phyloP scores from a whole-genome alignment of 768 basidiomycete genomes.

The Crepidotus variabilis region DNA sequence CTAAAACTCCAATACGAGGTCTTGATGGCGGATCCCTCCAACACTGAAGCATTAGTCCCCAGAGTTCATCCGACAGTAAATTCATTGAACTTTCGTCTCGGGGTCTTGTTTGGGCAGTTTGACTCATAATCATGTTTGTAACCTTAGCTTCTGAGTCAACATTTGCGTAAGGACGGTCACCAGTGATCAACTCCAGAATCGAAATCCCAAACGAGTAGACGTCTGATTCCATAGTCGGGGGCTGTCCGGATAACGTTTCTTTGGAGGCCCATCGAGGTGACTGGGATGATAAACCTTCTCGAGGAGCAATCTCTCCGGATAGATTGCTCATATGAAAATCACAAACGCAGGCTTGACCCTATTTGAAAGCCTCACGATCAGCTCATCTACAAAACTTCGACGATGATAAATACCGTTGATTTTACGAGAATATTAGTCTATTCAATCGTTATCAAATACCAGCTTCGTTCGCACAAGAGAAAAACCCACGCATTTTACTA shows the following conservation, averaged over 20 bases:
- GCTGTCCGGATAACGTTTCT: not conserved
- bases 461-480: not conserved
- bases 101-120: constrained; percentile 40
- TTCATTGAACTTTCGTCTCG: constrained; percentile 21
- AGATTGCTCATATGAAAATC: too few species aligned
- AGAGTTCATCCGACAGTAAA: constrained; percentile 20
- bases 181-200: constrained; percentile 53
- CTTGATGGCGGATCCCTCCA: constrained; percentile 11
- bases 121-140: constrained; percentile 35
- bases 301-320: too few species aligned
- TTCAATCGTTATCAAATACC: not conserved
- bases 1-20: not conserved
- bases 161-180: constrained; percentile 46
- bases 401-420: too few species aligned
- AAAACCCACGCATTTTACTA: not conserved
- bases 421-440: not conserved
- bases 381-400: too few species aligned
- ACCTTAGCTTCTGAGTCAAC: constrained; percentile 46
- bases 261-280: not conserved
- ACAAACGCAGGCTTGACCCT: too few species aligned
- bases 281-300: too few species aligned
- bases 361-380: too few species aligned
- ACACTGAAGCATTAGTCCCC: constrained; percentile 25
- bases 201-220: constrained; percentile 59
- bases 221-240: constrained; percentile 44